Conservation (phyloP, 306 rosid species). For the Pueraria montana region DNA sequence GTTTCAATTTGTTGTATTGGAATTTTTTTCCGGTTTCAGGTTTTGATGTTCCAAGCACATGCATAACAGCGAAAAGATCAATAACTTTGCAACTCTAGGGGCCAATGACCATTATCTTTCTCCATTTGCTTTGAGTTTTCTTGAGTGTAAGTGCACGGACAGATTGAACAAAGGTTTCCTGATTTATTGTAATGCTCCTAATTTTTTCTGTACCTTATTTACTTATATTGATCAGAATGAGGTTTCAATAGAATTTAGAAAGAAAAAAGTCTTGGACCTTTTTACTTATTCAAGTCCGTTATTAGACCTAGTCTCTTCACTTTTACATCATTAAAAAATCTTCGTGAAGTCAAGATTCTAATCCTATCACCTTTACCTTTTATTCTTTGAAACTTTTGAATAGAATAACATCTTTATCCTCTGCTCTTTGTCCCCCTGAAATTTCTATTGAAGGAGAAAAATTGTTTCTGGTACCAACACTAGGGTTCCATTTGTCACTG, state of each 20-base stretch:
- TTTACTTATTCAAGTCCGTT: constrained; percentile 47
- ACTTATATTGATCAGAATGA: constrained; percentile 2
- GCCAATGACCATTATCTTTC: not conserved
- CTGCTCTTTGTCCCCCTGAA: constrained; percentile 32
- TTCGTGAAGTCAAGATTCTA: constrained; percentile 53
- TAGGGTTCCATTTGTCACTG: not conserved
- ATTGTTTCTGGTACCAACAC: not conserved
- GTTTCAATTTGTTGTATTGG: constrained; percentile 9
- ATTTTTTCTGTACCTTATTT: not conserved
- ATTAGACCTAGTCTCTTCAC: constrained; percentile 44
- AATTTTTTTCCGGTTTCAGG: not conserved
- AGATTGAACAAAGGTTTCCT: constrained; percentile 25
- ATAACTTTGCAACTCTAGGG: constrained; percentile 18
- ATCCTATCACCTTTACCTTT: constrained; percentile 55
- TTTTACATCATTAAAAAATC: constrained; percentile 54
- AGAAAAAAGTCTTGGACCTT: constrained; percentile 48
- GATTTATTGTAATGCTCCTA: constrained; percentile 22
- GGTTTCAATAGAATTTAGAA: constrained; percentile 45
- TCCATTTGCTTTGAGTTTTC: constrained; percentile 32
- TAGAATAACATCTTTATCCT: not conserved
- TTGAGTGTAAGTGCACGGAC: constrained; percentile 25
- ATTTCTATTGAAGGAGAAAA: not conserved
- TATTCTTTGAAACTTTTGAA: constrained; percentile 41
- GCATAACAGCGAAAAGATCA: constrained; percentile 14
- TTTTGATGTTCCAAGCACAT: constrained; percentile 34